Percentiles rank a stretch among this genome's conserved stretches.
Conservation (phyloP, 139 green algal genomes). For the Pleodorina starrii region DNA sequence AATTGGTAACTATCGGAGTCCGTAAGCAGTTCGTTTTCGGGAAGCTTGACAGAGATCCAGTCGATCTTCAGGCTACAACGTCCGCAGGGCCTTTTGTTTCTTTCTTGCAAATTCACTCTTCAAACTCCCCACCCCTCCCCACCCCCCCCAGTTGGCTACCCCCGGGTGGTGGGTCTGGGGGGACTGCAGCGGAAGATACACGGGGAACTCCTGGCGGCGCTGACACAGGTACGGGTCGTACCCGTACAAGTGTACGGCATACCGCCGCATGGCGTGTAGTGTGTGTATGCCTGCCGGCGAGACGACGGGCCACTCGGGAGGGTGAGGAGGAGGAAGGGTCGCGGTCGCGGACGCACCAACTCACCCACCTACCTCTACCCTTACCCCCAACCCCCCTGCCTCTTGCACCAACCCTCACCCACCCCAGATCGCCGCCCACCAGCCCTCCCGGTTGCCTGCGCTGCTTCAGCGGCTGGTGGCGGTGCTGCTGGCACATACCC, state of each 20-base stretch:
- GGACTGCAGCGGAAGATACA: not conserved
- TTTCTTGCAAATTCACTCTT: too few relatives aligned
- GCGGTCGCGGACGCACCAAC: not conserved
- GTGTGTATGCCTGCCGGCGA: not conserved
- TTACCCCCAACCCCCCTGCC: not conserved
- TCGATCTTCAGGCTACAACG: too few relatives aligned
- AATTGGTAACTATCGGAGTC: too few relatives aligned
- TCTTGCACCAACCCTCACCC: too few relatives aligned
- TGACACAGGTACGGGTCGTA: conserved; percentile 20
- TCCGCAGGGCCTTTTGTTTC: too few relatives aligned
- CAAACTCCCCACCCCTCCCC: too few relatives aligned
- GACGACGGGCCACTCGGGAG: not conserved
- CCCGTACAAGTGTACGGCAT: too few relatives aligned
- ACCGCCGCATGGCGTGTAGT: too few relatives aligned
- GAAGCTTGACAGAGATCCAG: too few relatives aligned
- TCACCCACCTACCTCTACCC: not conserved
- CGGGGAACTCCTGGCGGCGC: conserved; percentile 31
- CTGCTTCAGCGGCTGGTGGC: conserved; percentile 18
- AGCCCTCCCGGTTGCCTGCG: conserved; percentile 1
- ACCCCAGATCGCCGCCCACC: not conserved
- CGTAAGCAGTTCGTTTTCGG: too few relatives aligned
- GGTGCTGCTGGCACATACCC: not conserved
- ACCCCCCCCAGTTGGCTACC: conserved; percentile 15
- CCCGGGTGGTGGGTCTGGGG: not conserved
- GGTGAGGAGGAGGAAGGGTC: not conserved